Conservation (phyloP, 768 basidiomycete species). For the Amanita fuliginea region DNA sequence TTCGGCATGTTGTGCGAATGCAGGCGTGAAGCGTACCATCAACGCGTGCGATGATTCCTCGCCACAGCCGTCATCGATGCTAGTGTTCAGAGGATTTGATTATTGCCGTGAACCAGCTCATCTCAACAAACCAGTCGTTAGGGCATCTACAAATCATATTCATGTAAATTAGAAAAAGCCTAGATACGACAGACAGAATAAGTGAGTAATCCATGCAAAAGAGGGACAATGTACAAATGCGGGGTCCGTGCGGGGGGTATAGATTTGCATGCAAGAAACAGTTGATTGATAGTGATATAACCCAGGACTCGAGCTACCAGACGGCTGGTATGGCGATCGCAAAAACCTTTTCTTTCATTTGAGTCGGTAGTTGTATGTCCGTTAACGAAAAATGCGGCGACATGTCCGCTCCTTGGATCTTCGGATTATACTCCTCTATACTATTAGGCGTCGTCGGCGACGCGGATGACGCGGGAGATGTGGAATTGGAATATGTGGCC, state of each 20-base stretch:
- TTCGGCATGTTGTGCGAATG: conserved; percentile 1
- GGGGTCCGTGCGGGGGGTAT: neutral
- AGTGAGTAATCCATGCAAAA: conserved; percentile 3
- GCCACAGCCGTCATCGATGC: neutral
- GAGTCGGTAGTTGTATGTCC: conserved; percentile 17
- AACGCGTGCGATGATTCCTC: neutral
- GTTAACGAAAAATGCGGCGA: conserved; percentile 28
- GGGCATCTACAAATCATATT: neutral
- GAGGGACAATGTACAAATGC: neutral
- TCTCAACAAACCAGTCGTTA: conserved; percentile 2
- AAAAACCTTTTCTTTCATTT: conserved; percentile 51
- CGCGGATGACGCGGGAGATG: conserved; percentile 50
- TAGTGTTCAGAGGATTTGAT: no score
- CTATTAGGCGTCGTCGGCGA: conserved; percentile 51
- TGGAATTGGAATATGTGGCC: conserved; percentile 36
- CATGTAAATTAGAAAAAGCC: neutral
- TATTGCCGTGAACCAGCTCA: neutral
- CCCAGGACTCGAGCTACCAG: conserved; percentile 31
- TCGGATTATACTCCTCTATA: conserved; percentile 37
- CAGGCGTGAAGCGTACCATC: neutral
- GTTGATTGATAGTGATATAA: conserved; percentile 1
- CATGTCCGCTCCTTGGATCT: conserved; percentile 32
- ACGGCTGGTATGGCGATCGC: conserved; percentile 49
- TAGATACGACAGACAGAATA: neutral
- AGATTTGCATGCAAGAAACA: neutral